A percentile compares a stretch with the other conserved stretches of the same genome.
phyloP scores from a whole-genome alignment of 495 filamentous ascomycete species.

The Letharia columbiana region DNA sequence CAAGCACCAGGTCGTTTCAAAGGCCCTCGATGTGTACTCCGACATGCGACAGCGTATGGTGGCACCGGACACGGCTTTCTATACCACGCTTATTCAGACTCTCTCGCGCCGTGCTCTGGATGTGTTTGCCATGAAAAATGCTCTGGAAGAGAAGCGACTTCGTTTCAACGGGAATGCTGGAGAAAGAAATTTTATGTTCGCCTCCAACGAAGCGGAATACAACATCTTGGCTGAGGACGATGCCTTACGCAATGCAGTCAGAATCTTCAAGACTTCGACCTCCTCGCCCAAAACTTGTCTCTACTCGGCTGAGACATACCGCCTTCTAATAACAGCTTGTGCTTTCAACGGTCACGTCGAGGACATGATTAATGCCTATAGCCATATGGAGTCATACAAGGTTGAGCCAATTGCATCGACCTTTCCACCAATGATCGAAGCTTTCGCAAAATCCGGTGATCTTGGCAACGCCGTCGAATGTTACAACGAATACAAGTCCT shows the following conservation, averaged over 20 bases:
- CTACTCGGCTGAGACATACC: conserved; percentile 68
- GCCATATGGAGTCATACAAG: conserved; percentile 74
- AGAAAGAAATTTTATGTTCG: conserved; percentile 80
- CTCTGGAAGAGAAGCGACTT: conserved; percentile 62
- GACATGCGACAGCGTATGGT: conserved; percentile 89
- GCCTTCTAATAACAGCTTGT: conserved; percentile 73
- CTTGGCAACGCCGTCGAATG: conserved; percentile 84
- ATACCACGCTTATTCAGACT: conserved; percentile 73
- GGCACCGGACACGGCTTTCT: conserved; percentile 72
- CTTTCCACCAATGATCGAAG: conserved; percentile 86
- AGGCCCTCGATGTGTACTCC: conserved; percentile 88
- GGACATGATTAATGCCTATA: conserved; percentile 82
- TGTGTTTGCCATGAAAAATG: conserved; percentile 56
- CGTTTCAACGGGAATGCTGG: conserved; percentile 83
- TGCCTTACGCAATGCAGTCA: conserved; percentile 71
- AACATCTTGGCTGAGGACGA: conserved; percentile 78
- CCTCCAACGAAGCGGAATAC: conserved; percentile 73
- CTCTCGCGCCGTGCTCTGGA: conserved; percentile 72
- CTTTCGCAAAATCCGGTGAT: conserved; percentile 73
- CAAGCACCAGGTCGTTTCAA: conserved; percentile 71
- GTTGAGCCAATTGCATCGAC: conserved; percentile 67
- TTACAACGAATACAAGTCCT: conserved; percentile 83
- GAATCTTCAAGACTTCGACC: conserved; percentile 70
- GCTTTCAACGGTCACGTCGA: conserved; percentile 66
- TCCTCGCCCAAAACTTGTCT: conserved; percentile 41